Base-by-base conservation (phyloP, 371 early-diverging fungal genomes). In the Phascolomyces articulosus region DNA sequence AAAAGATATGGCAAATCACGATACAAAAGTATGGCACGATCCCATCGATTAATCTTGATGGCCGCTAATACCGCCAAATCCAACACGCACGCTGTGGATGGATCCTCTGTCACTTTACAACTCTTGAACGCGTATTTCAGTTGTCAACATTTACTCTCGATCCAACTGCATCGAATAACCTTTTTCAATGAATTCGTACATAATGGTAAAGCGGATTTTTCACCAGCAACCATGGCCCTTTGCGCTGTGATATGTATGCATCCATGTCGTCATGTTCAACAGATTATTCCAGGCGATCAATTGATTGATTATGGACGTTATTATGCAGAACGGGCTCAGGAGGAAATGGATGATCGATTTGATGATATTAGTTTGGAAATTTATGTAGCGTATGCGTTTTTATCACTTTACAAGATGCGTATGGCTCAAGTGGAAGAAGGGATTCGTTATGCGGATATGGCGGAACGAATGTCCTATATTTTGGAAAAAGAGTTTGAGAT, bases 351-450 rank as follows among this genome's bases (percentile, higher is more conserved):
- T 10, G 81, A 81, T 4, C 64, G 63, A 2, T 78, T 81, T 56
- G 81, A 81, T 44, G 67, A 76, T n/a, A 38, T 63, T 20, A 63
- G 28, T 10, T 21, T 81, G 29, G 81, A 81, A 28, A 65, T 66
- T 1, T 40, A 72, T 11, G 20, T 65, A 2, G 65, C 71, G 0
- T 77, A 67, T 60, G 48, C 47, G 2, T 74, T 62, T 27, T 53
- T 81, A 66, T 55, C 74, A 0, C 20, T 65, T 0, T 74, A 72
- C 58, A 72, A 74, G 54, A 1, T 72, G 4, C 74, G 66, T 2
- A 16, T 53, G 9, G 20, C 56, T 6, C 61, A 68, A 1, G 55
- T 57, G 2, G 26, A 49, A 1, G 72, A 76, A 13, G 58, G 55
- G 7, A 40, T 64, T 2, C 27, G 51, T 4, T 78, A 76, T 26